Conservation (phyloP, 2,329 filamentous ascomycete species). For the Fusarium coicis region DNA sequence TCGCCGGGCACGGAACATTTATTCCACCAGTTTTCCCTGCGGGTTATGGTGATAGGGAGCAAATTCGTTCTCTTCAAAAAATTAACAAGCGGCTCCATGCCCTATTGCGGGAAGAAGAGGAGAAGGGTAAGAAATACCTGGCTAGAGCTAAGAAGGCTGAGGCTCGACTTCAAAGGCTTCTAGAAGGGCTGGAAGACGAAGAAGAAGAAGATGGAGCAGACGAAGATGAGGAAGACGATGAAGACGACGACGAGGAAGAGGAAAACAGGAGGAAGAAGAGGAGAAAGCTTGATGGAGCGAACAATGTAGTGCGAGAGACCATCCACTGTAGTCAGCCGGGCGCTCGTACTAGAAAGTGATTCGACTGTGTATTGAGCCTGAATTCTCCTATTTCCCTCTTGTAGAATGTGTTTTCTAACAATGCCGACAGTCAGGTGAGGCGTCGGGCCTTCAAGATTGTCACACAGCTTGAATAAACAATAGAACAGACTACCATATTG, state of each 20-base stretch:
- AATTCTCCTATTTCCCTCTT: rapidly evolving
- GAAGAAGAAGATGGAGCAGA: rapidly evolving
- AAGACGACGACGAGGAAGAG: not conserved
- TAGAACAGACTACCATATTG: not conserved
- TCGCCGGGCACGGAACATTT: not conserved
- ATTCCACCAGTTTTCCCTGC: not conserved
- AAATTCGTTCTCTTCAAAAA: not conserved
- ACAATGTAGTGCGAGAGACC: not conserved
- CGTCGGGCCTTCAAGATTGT: rapidly evolving
- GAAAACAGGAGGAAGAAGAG: not conserved
- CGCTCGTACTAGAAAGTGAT: not conserved
- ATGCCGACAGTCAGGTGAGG: rapidly evolving
- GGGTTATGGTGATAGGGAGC: not conserved
- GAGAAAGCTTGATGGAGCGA: not conserved
- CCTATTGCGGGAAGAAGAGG: too few relatives aligned
- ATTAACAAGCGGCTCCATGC: too few relatives aligned
- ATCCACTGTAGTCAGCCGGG: not conserved
- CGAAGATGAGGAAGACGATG: rapidly evolving
- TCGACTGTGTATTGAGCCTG: rapidly evolving
- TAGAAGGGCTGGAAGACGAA: not conserved
- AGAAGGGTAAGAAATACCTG: not conserved
- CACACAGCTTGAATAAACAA: rapidly evolving
- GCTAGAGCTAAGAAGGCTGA: not conserved
- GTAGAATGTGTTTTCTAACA: rapidly evolving
- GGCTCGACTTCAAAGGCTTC: not conserved